These are phyloP conservation scores for Rhododendron ovatum DNA, from an alignment of 148 eudicot genomes.

Conservation along the genomic window DNA sequence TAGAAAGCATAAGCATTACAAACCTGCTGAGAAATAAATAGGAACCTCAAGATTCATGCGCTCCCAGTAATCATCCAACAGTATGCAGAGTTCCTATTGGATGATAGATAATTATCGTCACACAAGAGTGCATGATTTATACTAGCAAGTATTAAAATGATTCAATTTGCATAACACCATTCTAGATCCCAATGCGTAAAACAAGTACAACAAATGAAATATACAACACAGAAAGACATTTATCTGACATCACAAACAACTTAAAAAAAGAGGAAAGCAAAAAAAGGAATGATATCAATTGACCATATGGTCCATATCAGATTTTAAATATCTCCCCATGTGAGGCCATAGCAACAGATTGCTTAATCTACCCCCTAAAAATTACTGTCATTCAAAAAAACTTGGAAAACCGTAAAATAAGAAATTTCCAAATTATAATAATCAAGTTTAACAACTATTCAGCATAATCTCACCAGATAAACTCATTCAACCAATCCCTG, in stretches of 20 bases:
- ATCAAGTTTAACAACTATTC: not conserved
- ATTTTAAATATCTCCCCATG: not conserved
- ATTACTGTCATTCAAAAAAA: not conserved
- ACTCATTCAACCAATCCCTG: not conserved
- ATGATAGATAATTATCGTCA: slow-evolving; percentile 9
- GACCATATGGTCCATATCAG: not conserved
- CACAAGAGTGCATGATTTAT: not conserved
- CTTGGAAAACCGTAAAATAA: not conserved
- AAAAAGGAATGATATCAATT: not conserved
- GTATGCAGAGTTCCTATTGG: slow-evolving; percentile 73
- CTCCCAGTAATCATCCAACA: slow-evolving; percentile 94
- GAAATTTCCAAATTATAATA: not conserved
- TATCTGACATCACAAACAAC: not conserved
- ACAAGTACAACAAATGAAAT: not conserved
- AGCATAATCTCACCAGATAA: not conserved
- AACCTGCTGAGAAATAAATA: slow-evolving; percentile 93
- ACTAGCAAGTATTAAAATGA: not conserved
- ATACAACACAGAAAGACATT: not conserved
- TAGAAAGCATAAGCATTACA: slow-evolving; percentile 3
- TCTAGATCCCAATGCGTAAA: not conserved
- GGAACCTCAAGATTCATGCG: slow-evolving; percentile 86
- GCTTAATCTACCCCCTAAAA: not conserved
- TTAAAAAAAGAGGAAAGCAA: not conserved
- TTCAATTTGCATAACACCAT: not conserved
- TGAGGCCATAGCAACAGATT: not conserved